Conservation (phyloP, 2,329 filamentous ascomycete genomes). For the Daldinia eschscholtzii region DNA sequence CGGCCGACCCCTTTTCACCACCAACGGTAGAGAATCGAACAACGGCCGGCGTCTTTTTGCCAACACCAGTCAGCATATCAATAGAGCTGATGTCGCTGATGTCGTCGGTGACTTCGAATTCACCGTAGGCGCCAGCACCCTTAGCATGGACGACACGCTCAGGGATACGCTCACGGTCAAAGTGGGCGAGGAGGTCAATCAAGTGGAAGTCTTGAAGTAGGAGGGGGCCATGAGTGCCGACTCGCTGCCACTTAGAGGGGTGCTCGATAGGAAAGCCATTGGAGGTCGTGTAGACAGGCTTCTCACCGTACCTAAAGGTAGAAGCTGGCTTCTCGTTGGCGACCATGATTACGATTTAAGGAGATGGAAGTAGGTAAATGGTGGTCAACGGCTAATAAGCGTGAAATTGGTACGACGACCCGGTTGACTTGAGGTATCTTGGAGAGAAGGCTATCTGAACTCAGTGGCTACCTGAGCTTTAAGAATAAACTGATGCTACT, state of each 20-base stretch:
- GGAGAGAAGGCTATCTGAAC: slow-evolving; percentile 17
- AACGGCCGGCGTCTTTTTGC: slow-evolving; percentile 71
- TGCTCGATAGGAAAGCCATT: slow-evolving; percentile 49
- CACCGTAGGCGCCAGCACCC: slow-evolving; percentile 56
- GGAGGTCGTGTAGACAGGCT: slow-evolving; percentile 67
- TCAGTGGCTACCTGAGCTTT: slow-evolving; percentile 27
- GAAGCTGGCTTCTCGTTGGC: slow-evolving; percentile 59
- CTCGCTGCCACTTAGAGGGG: slow-evolving; percentile 47
- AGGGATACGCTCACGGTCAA: slow-evolving; percentile 62
- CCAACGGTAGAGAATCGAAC: slow-evolving; percentile 78
- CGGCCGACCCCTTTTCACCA: slow-evolving; percentile 75
- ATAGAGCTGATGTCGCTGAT: slow-evolving; percentile 60
- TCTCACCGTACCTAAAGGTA: slow-evolving; percentile 68
- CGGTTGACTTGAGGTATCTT: slow-evolving; percentile 10
- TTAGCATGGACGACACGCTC: slow-evolving; percentile 60
- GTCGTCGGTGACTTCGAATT: slow-evolving; percentile 62
- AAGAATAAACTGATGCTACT: slow-evolving; percentile 12
- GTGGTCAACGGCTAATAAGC: slow-evolving; percentile 1
- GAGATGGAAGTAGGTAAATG: neutral
- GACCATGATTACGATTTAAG: slow-evolving; percentile 54
- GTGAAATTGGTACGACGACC: neutral
- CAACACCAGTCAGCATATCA: slow-evolving; percentile 64
- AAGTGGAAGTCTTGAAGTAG: slow-evolving; percentile 51
- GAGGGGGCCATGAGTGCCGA: slow-evolving; percentile 52
- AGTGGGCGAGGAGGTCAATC: slow-evolving; percentile 50